Evolutionary conservation across 2,329 filamentous ascomycete species (phyloP), one percentile per base, ranked within the genome.

Genomic region (Phialophora chinensis): DNA sequence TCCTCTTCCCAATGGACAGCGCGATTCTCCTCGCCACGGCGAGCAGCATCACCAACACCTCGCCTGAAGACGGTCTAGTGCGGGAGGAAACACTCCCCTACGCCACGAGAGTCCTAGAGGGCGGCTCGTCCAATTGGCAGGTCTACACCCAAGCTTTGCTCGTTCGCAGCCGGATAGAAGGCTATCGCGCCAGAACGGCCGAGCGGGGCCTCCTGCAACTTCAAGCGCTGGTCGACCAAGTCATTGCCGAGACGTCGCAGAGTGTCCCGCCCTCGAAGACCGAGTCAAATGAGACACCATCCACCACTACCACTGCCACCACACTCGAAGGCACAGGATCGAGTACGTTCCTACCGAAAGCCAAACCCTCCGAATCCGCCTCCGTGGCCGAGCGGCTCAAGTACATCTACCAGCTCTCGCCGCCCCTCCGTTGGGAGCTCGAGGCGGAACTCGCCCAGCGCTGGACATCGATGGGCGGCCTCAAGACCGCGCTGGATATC

Each of bases 71-170:
- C 75, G 90, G 91, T 0, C 82, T 99, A 0, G 98, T 93, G 0
- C 86, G 93, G n/a, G 93, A 98, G 79, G 92, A 98, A 76, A 94
- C 96, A 4, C 79, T 96, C 0, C 95, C 95, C 0, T 99, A 94
- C 75, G 95, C 95, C 0, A 90, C 89, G 1, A 88, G 95, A 49
- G 95, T 98, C 0, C 84, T 99, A 1, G 87, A 91, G 8, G 93
- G 95, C 67, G 93, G 94, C 72, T 91, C 91, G 54, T 94, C 92
- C 0, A 99, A 98, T 77, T 99, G 95, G 95, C 95, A 98, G 77
- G 90, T 97, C 38, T 98, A 98, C 76, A 97, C 95, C 0, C 93
- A 98, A 75, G 95, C 93, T 0, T 83, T 99, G 8, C 84, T 99
- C 0, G 91, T 98, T 1, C 87, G 95, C 53, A 96, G 92, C 67